Conservation (phyloP, 2,329 filamentous ascomycete genomes). For the Aspergillus pseudoglaucus region DNA sequence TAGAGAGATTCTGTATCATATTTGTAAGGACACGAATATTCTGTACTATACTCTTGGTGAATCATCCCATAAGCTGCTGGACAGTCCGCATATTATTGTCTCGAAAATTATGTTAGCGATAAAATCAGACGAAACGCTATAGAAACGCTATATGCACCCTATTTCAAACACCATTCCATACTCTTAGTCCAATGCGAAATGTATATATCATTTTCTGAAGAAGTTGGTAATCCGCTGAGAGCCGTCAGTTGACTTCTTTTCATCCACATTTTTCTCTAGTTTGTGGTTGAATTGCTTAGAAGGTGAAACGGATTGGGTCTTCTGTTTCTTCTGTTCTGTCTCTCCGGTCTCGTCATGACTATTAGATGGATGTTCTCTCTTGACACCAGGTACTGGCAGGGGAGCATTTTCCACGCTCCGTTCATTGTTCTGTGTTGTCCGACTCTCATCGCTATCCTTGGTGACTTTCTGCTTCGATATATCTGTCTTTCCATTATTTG, state of each 20-base stretch:
- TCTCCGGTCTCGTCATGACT: constrained; percentile 7
- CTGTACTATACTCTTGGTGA: constrained; percentile 1
- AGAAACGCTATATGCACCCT: neutral
- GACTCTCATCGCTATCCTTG: constrained; percentile 14
- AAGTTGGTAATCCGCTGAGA: constrained; percentile 49
- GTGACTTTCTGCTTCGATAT: constrained; percentile 27
- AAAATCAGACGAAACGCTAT: neutral
- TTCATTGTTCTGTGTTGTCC: constrained; percentile 39
- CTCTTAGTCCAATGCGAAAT: neutral
- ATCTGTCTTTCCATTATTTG: constrained; percentile 19
- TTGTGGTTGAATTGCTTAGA: constrained; percentile 27
- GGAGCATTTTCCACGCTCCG: constrained; percentile 49
- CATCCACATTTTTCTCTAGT: constrained; percentile 33
- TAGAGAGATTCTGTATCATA: neutral
- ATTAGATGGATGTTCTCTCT: constrained; percentile 42
- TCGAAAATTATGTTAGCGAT: neutral
- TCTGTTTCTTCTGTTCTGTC: constrained; percentile 19
- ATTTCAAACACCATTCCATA: too few relatives aligned
- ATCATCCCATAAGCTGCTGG: constrained; percentile 10
- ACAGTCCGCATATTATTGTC: constrained; percentile 4
- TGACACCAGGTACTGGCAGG: constrained; percentile 40
- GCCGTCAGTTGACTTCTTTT: constrained; percentile 40
- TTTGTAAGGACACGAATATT: neutral
- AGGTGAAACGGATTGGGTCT: constrained; percentile 10
- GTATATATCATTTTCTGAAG: constrained; percentile 30